Evolutionary conservation across 345 rosid species (phyloP), one percentile per base, ranked within the genome.

Genomic region (Eucalyptus lansdowneana): DNA sequence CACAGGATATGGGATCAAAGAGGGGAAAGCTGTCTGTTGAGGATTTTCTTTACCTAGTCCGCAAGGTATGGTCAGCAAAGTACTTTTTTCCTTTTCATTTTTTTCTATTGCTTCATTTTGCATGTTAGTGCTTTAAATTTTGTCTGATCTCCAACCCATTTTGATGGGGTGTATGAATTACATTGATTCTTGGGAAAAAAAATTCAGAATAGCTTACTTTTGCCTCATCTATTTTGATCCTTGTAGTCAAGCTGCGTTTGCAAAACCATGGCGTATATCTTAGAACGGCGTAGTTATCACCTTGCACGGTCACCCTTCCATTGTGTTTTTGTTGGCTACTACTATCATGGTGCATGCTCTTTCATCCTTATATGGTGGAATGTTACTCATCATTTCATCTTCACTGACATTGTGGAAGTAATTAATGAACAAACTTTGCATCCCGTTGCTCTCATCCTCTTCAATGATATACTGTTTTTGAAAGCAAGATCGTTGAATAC

Each of bases 11-110:
- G 37, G 98, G 99, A 88, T 91, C 99, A 47, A 40, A 95, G 90
- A 93, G 98, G 89, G 98, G 97, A 89, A 98, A 97, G 88, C 92
- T 96, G 44, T 90, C 94, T 14, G 96, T 98, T 87, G 99, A 96
- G 92, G 98, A 98, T 94, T 97, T 96, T 90, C 92, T 98, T 87
- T 96, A 95, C 90, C 93, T 94, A 62, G 94, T 97, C 87, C 96
- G 97, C 91, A 98, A 98, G 99, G 99, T 96, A 92, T 31, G 58
- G 67, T 53, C 56, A 40, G 17, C 54, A 17, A n/a, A n/a, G 86
- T 14, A 72, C 40, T 51, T 29, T 80, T n/a, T 9, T 27, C 27
- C 34, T 53, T 62, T 17, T 31, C 40, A 24, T 72, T 40, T 76
- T 40, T 80, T 47, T 51, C 72, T 80, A 67, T 21, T 42, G 81